Evolutionary conservation across 169 alveolate genomes (phyloP), one percentile per base, ranked within the genome.

Genomic region (Besnoitia besnoiti): DNA sequence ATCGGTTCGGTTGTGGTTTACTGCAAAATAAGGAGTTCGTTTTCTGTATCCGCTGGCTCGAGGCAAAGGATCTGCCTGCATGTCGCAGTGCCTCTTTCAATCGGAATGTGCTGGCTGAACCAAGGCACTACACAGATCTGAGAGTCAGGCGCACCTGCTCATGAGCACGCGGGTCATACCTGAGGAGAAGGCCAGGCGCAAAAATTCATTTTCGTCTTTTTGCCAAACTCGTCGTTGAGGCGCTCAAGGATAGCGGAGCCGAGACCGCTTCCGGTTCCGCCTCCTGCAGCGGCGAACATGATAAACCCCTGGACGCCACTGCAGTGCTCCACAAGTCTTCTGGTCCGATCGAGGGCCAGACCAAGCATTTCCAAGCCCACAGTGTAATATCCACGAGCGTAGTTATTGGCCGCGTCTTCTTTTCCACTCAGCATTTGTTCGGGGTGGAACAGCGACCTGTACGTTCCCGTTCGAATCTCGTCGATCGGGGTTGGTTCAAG

Each of bases 241-340:
- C 99, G 97, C 98, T 99, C 99, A 82, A 99, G 97, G 79, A 99
- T 94, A 77, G 99, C 97, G 91, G 99, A 98, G 16, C 99, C 99
- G 49, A 99, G 96, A 42, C 99, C 99, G 85, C 99, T 97, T 67
- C 99, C 99, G 51, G 99, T 98, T 90, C 99, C 99, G 39, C 99
- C 99, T 33, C 99, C 99, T 85, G 98, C 99, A 8, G 99, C 99
- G 96, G 98, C 98, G 97, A 98, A 99, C 98, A 99, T 98, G 77
- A 98, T 95, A 98, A 99, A 99, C 51, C 99, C 99, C 96, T 99
- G 99, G 35, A 98, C 97, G 37, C 99, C 99, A 35, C 99, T 98
- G 95, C 99, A 99, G 95, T 99, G 98, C 92, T 99, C 99, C 39
- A 99, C 99, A 73, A 99, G 94, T 95, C 98, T 99, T 93, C 99